Percentiles rank a stretch among this genome's conserved stretches.
These are phyloP conservation scores for Annulohypoxylon maeteangense DNA, from an alignment of 495 filamentous ascomycete genomes.

Conservation along the genomic window DNA sequence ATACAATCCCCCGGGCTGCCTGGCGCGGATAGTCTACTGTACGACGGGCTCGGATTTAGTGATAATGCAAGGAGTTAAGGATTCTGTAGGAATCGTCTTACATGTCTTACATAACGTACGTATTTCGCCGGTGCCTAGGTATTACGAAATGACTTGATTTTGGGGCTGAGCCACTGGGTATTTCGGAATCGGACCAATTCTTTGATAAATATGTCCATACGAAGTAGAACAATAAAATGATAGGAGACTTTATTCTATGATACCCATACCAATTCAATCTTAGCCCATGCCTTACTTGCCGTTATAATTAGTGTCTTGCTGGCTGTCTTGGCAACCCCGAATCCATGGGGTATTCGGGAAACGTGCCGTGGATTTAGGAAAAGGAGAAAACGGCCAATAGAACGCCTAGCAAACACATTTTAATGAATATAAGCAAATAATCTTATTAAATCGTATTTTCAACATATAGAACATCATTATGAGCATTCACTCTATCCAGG, in stretches of 20 bases:
- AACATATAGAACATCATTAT: neutral
- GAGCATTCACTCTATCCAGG: neutral
- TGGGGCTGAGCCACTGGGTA: neutral
- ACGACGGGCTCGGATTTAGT: neutral
- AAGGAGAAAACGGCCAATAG: neutral
- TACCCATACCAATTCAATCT: neutral
- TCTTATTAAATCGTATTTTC: neutral
- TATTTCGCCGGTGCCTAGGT: neutral
- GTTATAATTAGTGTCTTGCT: neutral
- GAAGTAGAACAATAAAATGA: neutral
- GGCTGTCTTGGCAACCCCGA: neutral
- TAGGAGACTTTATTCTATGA: neutral
- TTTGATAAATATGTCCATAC: neutral
- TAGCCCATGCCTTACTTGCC: neutral
- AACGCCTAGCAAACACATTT: neutral
- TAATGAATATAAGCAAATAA: neutral
- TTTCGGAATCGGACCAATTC: conserved; percentile 5
- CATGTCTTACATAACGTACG: conserved; percentile 10
- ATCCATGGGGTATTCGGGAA: neutral
- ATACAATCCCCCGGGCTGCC: neutral
- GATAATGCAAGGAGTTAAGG: conserved; percentile 1
- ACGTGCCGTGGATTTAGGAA: neutral
- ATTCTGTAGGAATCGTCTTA: neutral
- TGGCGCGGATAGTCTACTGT: neutral
- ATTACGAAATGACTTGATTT: neutral